These are phyloP conservation scores for Hyphopichia burtonii DNA, from an alignment of 1,139 yeast genomes.

Conservation along the genomic window DNA sequence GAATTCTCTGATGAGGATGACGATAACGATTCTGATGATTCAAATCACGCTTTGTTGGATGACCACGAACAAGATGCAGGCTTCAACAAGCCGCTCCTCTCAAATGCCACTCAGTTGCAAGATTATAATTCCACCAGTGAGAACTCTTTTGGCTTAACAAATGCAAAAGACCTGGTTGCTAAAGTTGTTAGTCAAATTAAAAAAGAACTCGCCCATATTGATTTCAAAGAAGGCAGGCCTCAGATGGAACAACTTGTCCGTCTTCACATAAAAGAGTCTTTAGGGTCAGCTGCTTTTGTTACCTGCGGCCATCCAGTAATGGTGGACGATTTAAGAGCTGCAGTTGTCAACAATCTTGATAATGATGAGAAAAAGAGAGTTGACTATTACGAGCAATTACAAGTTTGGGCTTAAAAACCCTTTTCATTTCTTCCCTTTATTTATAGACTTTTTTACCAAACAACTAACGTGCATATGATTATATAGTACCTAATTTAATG, in stretches of 20 bases:
- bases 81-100: conserved; percentile 1
- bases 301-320: conserved; percentile 50
- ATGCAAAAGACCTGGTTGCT: neutral
- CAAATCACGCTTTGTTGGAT: neutral
- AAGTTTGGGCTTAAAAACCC: conserved; percentile 35
- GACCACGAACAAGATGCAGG: neutral
- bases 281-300: conserved; percentile 43
- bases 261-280: conserved; percentile 32
- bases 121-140: conserved; percentile 1
- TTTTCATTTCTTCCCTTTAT: neutral
- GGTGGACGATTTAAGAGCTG: conserved; percentile 48
- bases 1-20: neutral
- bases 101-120: conserved; percentile 1
- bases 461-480: neutral
- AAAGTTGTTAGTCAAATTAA: conserved; percentile 12
- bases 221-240: conserved; percentile 49
- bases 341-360: conserved; percentile 27
- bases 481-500: neutral
- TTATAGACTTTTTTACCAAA: neutral
- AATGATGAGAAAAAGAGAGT: conserved; percentile 32
- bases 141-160: neutral
- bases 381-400: conserved; percentile 48
- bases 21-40: neutral
- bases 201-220: conserved; percentile 25
- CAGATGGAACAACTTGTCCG: conserved; percentile 34